These are phyloP conservation scores for Diplodia mutila DNA, from an alignment of 2,329 filamentous ascomycete species.

Conservation along the genomic window DNA sequence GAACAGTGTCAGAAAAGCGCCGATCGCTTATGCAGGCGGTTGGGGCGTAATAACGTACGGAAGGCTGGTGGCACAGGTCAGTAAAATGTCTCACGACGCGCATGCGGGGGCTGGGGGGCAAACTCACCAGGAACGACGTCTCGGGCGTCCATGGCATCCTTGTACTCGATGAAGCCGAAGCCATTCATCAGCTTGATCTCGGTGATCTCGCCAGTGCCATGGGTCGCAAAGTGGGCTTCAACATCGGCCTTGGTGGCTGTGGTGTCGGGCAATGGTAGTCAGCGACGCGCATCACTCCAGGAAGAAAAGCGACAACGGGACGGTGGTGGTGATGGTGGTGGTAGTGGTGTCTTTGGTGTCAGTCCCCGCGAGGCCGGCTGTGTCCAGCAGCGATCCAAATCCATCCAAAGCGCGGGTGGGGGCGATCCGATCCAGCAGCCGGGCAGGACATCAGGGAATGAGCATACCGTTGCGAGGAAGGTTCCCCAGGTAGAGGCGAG, in stretches of 20 bases:
- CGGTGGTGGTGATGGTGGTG: slow-evolving; percentile 5
- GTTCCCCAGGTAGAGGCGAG: slow-evolving; percentile 96
- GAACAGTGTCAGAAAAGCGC: slow-evolving; percentile 25
- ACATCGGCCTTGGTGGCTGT: slow-evolving; percentile 96
- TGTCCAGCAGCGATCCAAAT: slow-evolving; percentile 27
- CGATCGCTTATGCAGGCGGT: slow-evolving; percentile 21
- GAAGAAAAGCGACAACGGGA: slow-evolving; percentile 25
- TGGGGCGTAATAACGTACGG: slow-evolving; percentile 51
- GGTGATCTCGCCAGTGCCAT: slow-evolving; percentile 96
- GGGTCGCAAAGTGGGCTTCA: slow-evolving; percentile 90
- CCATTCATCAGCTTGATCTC: slow-evolving; percentile 99
- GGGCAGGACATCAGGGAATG: slow-evolving; percentile 28
- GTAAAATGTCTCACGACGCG: slow-evolving; percentile 28
- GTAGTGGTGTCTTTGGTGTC: slow-evolving; percentile 6
- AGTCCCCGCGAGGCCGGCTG: slow-evolving; percentile 19
- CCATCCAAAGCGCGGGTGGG: slow-evolving; percentile 26
- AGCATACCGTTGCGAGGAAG: slow-evolving; percentile 90
- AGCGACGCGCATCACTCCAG: slow-evolving; percentile 42
- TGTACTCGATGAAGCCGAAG: slow-evolving; percentile 99
- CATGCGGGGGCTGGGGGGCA: slow-evolving; percentile 24
- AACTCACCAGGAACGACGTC: slow-evolving; percentile 94
- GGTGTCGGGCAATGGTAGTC: slow-evolving; percentile 48
- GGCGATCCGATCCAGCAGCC: slow-evolving; percentile 22
- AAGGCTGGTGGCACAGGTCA: slow-evolving; percentile 51
- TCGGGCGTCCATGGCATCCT: slow-evolving; percentile 95